Percentiles rank a stretch among this genome's conserved stretches.
Evolutionary conservation across 164 flowering plant species (phyloP).

Genomic region (Vitis amurensis): DNA sequence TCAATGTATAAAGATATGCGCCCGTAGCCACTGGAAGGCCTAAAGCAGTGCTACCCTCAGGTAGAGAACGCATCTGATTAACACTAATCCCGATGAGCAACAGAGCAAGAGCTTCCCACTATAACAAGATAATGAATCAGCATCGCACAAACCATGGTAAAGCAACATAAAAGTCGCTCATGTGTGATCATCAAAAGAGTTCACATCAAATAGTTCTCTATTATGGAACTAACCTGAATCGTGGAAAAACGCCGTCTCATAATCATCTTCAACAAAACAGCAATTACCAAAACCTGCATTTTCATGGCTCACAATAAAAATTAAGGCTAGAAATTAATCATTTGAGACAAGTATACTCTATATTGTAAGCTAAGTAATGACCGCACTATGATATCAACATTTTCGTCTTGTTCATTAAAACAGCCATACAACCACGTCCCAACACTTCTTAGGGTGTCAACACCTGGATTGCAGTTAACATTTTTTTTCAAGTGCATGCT

Average conservation of each 20-base stretch:
- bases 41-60: slow-evolving; percentile 79
- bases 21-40: slow-evolving; percentile 82
- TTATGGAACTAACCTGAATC: slow-evolving; percentile 67
- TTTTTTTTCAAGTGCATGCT: background rate
- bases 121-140: slow-evolving; percentile 20
- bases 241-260: slow-evolving; percentile 91
- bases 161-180: background rate
- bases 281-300: slow-evolving; percentile 94
- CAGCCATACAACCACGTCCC: too few species aligned
- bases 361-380: too few species aligned
- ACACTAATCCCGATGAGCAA: slow-evolving; percentile 95
- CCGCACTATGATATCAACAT: too few species aligned
- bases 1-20: slow-evolving; percentile 84
- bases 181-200: background rate
- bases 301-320: background rate
- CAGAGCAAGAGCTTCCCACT: slow-evolving; percentile 99
- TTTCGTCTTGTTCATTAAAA: too few species aligned
- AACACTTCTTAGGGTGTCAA: too few species aligned
- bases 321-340: background rate
- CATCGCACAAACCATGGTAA: background rate
- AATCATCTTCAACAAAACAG: slow-evolving; percentile 75
- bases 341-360: too few species aligned
- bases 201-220: background rate
- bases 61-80: slow-evolving; percentile 88
- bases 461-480: background rate